A percentile compares a stretch with the other conserved stretches of the same genome.
Conservation (phyloP, 805 yeast genomes). For the Spathaspora girioi region DNA sequence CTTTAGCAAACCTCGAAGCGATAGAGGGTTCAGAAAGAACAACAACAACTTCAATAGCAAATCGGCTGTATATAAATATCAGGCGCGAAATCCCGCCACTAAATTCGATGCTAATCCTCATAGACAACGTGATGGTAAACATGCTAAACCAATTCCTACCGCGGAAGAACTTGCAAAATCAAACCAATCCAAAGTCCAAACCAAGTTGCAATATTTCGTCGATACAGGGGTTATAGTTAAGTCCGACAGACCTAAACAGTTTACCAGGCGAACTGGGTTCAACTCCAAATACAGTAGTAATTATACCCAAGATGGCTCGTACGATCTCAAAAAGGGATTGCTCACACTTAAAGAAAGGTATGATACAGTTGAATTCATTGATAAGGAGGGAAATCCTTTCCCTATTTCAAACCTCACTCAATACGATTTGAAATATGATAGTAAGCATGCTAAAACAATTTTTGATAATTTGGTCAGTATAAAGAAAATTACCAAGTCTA, state of each 20-base stretch:
- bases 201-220: conserved; percentile 23
- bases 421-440: conserved; percentile 18
- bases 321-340: conserved; percentile 18
- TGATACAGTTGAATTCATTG: conserved; percentile 22
- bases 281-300: background rate
- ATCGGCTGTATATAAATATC: background rate
- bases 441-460: conserved; percentile 16
- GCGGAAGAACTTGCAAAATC: background rate
- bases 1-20: background rate
- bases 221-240: conserved; percentile 22
- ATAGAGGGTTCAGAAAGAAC: background rate
- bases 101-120: background rate
- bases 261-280: background rate
- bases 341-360: conserved; percentile 26
- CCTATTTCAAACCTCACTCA: conserved; percentile 19
- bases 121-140: background rate
- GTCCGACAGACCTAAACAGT: background rate
- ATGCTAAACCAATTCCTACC: background rate
- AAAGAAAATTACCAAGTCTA: conserved; percentile 18
- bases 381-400: conserved; percentile 20
- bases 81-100: too few species aligned
- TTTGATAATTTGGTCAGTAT: conserved; percentile 28
- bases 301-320: conserved; percentile 4
- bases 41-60: background rate
- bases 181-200: background rate